Evolutionary conservation across 2,329 filamentous ascomycete species (phyloP).

Genomic region (Paracoccidioides lutzii): DNA sequence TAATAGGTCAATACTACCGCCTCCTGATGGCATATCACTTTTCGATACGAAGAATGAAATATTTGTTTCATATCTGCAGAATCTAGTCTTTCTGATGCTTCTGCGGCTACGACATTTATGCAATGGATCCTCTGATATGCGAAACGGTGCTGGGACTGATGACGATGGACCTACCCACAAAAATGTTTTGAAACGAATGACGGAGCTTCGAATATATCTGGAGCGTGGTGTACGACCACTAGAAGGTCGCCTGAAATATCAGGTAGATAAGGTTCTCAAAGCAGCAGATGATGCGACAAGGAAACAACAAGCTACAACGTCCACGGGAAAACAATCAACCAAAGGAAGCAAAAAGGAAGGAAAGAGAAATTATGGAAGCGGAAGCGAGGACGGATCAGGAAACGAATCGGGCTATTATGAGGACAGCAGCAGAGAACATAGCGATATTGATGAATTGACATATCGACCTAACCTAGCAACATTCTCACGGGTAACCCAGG

Average conservation of each 20-base stretch:
- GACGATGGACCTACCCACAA: conserved; percentile 41
- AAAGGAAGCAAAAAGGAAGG: conserved; percentile 19
- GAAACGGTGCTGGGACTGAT: conserved; percentile 21
- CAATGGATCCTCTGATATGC: conserved; percentile 14
- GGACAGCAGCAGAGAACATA: conserved; percentile 19
- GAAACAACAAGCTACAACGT: conserved; percentile 16
- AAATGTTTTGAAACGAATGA: conserved; percentile 70
- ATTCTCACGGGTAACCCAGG: conserved; percentile 27
- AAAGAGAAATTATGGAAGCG: conserved; percentile 22
- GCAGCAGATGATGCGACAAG: conserved; percentile 51
- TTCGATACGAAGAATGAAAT: conserved; percentile 94
- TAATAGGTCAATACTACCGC: conserved; percentile 55
- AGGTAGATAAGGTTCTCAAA: conserved; percentile 87
- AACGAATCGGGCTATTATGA: conserved; percentile 15
- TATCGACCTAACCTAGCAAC: conserved; percentile 48
- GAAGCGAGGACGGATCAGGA: conserved; percentile 20
- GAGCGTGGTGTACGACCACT: conserved; percentile 85
- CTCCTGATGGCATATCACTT: conserved; percentile 78
- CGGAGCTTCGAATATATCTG: conserved; percentile 80
- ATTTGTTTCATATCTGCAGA: conserved; percentile 91
- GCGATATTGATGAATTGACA: conserved; percentile 45
- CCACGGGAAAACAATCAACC: conserved; percentile 20
- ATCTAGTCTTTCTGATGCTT: conserved; percentile 76
- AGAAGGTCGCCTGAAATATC: conserved; percentile 83
- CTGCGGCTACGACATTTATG: conserved; percentile 56